Base-by-base conservation (phyloP, 139 green algal species). In the Chlamydomonas incerta region DNA sequence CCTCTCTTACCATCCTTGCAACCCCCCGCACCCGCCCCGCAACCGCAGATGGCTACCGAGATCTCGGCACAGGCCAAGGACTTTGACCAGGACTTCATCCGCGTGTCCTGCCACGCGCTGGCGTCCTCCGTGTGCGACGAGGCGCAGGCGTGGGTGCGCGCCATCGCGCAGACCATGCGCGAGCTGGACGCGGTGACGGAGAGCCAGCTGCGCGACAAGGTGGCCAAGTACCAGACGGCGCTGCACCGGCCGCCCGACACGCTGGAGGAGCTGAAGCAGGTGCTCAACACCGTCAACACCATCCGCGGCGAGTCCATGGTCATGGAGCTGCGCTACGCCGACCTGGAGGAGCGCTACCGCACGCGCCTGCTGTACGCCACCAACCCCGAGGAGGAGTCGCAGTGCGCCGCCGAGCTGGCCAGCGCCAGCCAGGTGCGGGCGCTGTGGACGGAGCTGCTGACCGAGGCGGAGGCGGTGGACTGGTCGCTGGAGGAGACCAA, bases 261-360 rank as follows among this genome's bases (percentile, higher is more conserved):
- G 60, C 85, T 96, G 69, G 94, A 97, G 26, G 93, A 96, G 72
- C 91, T 97, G 34, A 97, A 96, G 88, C 70, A 74, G 29, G 88
- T 95, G 87, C 87, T 96, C 8, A 93, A 90, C 87, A 93, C 89
- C 11, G 83, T 96, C 63, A 86, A 85, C 71, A 88, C 70, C 46
- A 93, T 96, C 80, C 88, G 89, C 70, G 86, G 80, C 71, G 87
- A 89, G 46, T 75, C 82, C 72, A 97, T 97, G 94, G 37, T 90
- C 31, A 93, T 96, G 90, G 95, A 98, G 90, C 77, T 98, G 58
- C 69, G 88, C 4, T 97, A 94, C 88, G 65, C 60, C 0, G 94
- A 96, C 87, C 83, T 98, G 55, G 92, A 97, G 87, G 95, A 98
- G 90, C 90, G 95, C n/a, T 96, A 91, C 92, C 90, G 93, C 82